Percentiles rank a stretch among this genome's conserved stretches.
Conservation (phyloP, 176 grass and related monocot species). For the Oryza rufipogon region DNA sequence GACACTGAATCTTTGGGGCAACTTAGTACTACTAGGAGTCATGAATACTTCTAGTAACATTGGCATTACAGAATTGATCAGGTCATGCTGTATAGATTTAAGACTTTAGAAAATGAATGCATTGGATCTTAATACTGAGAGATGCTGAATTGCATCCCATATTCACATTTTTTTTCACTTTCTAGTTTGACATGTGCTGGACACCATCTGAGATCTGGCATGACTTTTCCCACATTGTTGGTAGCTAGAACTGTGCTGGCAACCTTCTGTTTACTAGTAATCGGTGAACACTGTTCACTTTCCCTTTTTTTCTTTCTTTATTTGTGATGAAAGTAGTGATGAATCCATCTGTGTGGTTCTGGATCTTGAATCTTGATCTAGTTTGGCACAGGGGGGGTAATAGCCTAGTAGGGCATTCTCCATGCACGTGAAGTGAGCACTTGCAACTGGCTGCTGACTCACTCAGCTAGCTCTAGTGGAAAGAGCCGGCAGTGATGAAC, state of each 20-base stretch:
- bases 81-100: background rate
- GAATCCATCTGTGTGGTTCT: conserved; percentile 30
- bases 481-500: conserved; percentile 14
- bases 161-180: background rate
- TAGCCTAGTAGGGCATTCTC: conserved; percentile 33
- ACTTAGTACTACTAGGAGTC: background rate
- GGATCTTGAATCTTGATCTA: conserved; percentile 58
- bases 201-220: conserved; percentile 6
- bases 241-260: background rate
- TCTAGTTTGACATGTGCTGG: conserved; percentile 25
- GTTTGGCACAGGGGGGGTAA: conserved; percentile 24
- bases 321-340: background rate
- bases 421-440: conserved; percentile 47
- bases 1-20: background rate
- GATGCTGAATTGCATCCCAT: conserved; percentile 28
- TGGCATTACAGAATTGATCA: background rate
- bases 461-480: conserved; percentile 22
- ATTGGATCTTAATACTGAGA: background rate
- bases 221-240: background rate
- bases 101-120: too few relatives aligned
- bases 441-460: conserved; percentile 24
- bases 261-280: conserved; percentile 3
- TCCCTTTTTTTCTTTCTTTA: background rate
- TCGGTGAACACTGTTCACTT: background rate
- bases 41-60: background rate